A percentile compares a stretch with the other conserved stretches of the same genome.
Evolutionary conservation across 1,284 basidiomycete genomes (phyloP).

Genomic region (Microbotryum scabiosae): DNA sequence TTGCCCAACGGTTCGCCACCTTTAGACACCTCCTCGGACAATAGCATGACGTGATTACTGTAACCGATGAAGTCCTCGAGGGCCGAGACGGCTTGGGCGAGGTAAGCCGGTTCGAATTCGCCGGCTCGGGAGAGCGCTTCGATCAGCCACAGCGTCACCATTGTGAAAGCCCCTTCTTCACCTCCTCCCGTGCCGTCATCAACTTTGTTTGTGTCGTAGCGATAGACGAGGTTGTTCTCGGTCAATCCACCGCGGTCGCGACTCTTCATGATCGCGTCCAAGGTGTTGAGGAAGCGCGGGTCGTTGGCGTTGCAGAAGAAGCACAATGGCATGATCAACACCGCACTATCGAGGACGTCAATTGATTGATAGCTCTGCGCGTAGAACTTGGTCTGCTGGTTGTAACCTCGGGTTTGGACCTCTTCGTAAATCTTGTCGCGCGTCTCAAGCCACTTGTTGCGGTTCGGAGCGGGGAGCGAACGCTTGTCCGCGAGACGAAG

Average conservation of each 20-base stretch:
- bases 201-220: conserved; percentile 68
- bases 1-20: conserved; percentile 31
- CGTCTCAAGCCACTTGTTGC: conserved; percentile 57
- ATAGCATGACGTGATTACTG: conserved; percentile 75
- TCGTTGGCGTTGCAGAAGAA: conserved; percentile 79
- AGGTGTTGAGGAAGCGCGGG: conserved; percentile 71
- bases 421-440: conserved; percentile 74
- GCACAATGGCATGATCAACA: conserved; percentile 39
- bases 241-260: conserved; percentile 72
- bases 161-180: conserved; percentile 43
- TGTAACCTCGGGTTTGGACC: conserved; percentile 65
- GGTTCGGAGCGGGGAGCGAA: conserved; percentile 40
- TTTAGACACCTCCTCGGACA: conserved; percentile 53
- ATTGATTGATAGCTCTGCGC: conserved; percentile 43
- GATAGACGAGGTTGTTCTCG: conserved; percentile 56
- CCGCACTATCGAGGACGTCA: conserved; percentile 44
- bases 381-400: conserved; percentile 47
- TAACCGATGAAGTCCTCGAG: conserved; percentile 67
- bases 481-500: conserved; percentile 83
- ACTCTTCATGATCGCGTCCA: conserved; percentile 68
- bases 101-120: conserved; percentile 57
- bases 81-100: conserved; percentile 64
- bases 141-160: conserved; percentile 58
- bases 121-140: conserved; percentile 80
- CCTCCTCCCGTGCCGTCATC: conserved; percentile 89